These are phyloP conservation scores for Scutellaria galericulata DNA, from an alignment of 257 asterid species.

Conservation along the genomic window DNA sequence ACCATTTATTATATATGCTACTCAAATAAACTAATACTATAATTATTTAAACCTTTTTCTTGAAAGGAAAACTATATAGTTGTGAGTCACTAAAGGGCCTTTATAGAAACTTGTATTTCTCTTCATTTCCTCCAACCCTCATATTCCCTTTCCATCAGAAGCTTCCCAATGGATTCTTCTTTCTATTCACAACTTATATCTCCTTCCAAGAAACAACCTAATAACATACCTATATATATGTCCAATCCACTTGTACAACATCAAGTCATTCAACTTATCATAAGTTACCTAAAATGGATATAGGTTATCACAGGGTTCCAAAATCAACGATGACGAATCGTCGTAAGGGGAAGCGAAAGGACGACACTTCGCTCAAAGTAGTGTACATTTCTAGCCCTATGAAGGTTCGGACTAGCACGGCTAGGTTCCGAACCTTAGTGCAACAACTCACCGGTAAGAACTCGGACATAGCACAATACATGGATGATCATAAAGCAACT, in stretches of 20 bases:
- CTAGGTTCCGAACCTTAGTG: conserved; percentile 66
- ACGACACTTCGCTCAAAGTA: conserved; percentile 53
- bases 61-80: conserved; percentile 23
- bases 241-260: conserved; percentile 1
- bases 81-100: conserved; percentile 48
- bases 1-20: no score
- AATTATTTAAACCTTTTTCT: neutral
- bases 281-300: conserved; percentile 18
- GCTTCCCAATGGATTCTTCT: neutral
- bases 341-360: conserved; percentile 36
- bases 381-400: conserved; percentile 86
- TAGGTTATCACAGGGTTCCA: conserved; percentile 16
- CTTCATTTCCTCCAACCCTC: conserved; percentile 56
- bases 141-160: conserved; percentile 37
- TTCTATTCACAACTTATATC: conserved; percentile 29
- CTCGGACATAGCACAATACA: conserved; percentile 54
- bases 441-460: conserved; percentile 76
- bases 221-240: conserved; percentile 35
- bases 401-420: conserved; percentile 76
- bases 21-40: no score
- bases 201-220: conserved; percentile 56
- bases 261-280: neutral
- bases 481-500: conserved; percentile 33
- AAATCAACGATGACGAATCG: conserved; percentile 25
- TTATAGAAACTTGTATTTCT: conserved; percentile 37